phyloP scores from a whole-genome alignment of 352 stramenopile genomes.

The Globisporangium uncinulatum region DNA sequence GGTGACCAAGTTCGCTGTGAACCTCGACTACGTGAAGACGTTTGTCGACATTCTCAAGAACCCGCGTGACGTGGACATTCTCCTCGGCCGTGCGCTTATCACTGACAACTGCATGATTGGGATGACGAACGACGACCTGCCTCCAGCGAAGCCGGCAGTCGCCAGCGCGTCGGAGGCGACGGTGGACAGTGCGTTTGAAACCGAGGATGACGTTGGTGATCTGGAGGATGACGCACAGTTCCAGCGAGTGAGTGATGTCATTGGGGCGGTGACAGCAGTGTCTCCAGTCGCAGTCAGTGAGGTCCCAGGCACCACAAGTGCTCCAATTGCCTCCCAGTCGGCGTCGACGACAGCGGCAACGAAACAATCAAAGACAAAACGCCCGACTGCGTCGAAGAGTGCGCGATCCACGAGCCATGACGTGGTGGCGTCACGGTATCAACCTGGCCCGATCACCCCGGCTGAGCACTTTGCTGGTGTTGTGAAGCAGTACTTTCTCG shows the following conservation, averaged over 20 bases:
- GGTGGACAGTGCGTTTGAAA: not conserved
- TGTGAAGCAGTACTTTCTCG: constrained; percentile 9
- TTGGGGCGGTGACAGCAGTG: no score
- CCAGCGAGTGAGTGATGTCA: no score
- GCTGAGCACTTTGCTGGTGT: constrained; percentile 8
- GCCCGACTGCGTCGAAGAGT: no score
- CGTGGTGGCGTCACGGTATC: not conserved
- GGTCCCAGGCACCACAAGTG: no score
- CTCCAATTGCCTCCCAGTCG: no score
- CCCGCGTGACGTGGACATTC: constrained; percentile 19
- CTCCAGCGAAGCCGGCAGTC: not conserved
- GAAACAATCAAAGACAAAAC: no score
- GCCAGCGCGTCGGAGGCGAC: not conserved
- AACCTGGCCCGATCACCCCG: constrained; percentile 7
- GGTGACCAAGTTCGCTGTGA: constrained; percentile 23
- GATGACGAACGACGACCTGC: constrained; percentile 3
- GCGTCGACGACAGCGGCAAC: no score
- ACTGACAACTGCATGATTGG: constrained; percentile 22
- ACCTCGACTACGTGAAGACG: constrained; percentile 31
- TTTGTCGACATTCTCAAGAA: constrained; percentile 30
- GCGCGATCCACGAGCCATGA: not conserved
- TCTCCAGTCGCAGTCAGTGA: no score
- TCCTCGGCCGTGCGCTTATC: constrained; percentile 32
- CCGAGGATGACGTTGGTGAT: no score
- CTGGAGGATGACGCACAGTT: no score